Conservation (phyloP, 2,329 filamentous ascomycete genomes). For the Stachybotrys chartarum region DNA sequence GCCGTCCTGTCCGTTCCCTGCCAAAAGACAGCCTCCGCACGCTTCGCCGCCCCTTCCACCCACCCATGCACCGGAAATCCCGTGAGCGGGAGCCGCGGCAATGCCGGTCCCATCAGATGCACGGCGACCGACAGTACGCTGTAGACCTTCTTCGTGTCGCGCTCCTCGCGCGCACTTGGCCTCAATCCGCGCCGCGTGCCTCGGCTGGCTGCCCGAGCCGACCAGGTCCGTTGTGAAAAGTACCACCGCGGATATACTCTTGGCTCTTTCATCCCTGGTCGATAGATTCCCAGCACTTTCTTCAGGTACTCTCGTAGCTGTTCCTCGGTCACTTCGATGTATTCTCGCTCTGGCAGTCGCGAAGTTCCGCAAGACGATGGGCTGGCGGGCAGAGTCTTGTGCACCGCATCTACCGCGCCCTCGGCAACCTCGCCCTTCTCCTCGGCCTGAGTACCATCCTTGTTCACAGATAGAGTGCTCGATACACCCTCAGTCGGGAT, state of each 20-base stretch:
- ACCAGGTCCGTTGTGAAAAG: not conserved
- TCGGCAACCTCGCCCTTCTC: no score
- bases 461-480: no score
- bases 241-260: not conserved
- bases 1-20: not conserved
- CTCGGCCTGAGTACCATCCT: not conserved
- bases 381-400: not conserved
- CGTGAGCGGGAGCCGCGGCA: not conserved
- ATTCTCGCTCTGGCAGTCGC: not conserved
- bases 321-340: slow-evolving; percentile 4
- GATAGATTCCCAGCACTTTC: slow-evolving; percentile 2
- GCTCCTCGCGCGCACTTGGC: not conserved
- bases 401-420: no score
- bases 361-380: not conserved
- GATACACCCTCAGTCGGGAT: not conserved
- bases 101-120: not conserved
- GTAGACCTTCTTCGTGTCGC: not conserved
- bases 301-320: slow-evolving; percentile 7
- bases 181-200: not conserved
- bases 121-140: not conserved
- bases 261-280: not conserved
- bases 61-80: not conserved
- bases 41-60: not conserved
- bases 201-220: not conserved
- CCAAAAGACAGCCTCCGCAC: not conserved